These are phyloP conservation scores for Vitis riparia DNA, from an alignment of 164 flowering plant genomes.

Conservation along the genomic window DNA sequence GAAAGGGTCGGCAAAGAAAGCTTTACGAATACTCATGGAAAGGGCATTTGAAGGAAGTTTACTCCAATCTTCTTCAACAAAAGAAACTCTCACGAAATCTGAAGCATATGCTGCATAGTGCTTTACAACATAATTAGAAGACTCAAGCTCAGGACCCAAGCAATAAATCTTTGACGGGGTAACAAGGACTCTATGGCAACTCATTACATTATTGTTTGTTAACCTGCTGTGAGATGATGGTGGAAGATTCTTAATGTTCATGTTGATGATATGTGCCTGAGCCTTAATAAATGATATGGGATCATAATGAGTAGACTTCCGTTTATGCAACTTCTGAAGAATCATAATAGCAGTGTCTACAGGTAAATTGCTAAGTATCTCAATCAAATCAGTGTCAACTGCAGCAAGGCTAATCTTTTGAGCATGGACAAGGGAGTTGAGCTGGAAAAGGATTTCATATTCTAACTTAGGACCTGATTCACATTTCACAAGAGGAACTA, in stretches of 20 bases:
- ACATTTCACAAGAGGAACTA: conserved; percentile 65
- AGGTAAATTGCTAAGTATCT: conserved; percentile 39
- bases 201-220: conserved; percentile 54
- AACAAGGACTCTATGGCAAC: conserved; percentile 71
- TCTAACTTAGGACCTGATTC: conserved; percentile 33
- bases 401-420: conserved; percentile 66
- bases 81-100: conserved; percentile 83
- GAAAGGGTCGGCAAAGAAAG: conserved; percentile 56
- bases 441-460: conserved; percentile 80
- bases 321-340: conserved; percentile 69
- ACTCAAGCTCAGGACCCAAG: conserved; percentile 89
- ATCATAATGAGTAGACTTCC: conserved; percentile 59
- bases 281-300: conserved; percentile 50
- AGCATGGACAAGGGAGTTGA: conserved; percentile 81
- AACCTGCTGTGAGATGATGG: conserved; percentile 32
- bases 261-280: conserved; percentile 23
- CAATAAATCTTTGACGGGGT: conserved; percentile 86
- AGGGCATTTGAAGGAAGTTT: conserved; percentile 62
- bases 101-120: conserved; percentile 68
- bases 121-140: conserved; percentile 83
- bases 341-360: conserved; percentile 42
- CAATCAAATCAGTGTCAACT: conserved; percentile 45
- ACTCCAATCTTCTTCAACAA: conserved; percentile 97
- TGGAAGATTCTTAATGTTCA: conserved; percentile 22
- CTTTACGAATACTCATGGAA: conserved; percentile 47